These are phyloP conservation scores for Magnolia changhungtana DNA, from an alignment of 164 flowering plant genomes.

Conservation along the genomic window DNA sequence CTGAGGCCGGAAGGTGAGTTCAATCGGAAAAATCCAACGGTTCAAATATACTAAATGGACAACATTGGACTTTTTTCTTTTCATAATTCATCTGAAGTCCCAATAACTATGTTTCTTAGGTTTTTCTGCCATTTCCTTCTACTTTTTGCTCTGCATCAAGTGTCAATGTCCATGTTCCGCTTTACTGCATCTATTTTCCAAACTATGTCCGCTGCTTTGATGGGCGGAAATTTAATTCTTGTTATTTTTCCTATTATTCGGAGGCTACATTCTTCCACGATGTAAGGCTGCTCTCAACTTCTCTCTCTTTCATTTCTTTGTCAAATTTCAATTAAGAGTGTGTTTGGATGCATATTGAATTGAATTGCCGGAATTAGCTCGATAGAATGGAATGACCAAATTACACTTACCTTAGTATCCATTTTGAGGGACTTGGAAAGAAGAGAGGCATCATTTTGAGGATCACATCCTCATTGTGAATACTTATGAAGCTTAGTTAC, in stretches of 20 bases:
- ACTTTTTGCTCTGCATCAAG: slow-evolving; percentile 48
- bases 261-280: slow-evolving; percentile 56
- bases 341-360: too few relatives aligned
- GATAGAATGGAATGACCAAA: too few relatives aligned
- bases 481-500: too few relatives aligned
- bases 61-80: not conserved
- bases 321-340: too few relatives aligned
- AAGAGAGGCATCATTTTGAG: too few relatives aligned
- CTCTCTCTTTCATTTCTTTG: not conserved
- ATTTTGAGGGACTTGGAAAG: too few relatives aligned
- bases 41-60: not conserved
- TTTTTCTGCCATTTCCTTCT: slow-evolving; percentile 59
- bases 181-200: slow-evolving; percentile 51
- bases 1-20: slow-evolving; percentile 48
- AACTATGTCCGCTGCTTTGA: slow-evolving; percentile 40
- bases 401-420: too few relatives aligned
- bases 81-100: too few relatives aligned
- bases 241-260: slow-evolving; percentile 31
- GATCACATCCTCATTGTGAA: too few relatives aligned
- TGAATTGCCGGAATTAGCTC: too few relatives aligned
- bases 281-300: slow-evolving; percentile 30
- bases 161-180: slow-evolving; percentile 58
- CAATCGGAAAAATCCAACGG: not conserved
- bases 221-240: not conserved
- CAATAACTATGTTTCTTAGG: slow-evolving; percentile 22